These are phyloP conservation scores for Leccinum subgranulosum DNA, from an alignment of 768 basidiomycete species.

Conservation along the genomic window DNA sequence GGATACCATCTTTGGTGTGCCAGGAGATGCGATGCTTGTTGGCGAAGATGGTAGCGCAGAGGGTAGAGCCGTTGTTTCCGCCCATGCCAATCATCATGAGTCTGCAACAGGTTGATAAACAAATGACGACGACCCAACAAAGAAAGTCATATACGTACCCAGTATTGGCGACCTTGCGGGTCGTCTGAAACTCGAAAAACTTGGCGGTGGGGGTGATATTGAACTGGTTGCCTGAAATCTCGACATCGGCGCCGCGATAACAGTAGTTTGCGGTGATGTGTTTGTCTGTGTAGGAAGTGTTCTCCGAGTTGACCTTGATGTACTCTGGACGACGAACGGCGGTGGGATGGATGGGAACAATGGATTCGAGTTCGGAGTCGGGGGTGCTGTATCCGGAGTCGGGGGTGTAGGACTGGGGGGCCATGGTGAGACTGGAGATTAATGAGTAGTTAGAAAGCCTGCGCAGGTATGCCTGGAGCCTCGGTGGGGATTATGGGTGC, in stretches of 20 bases:
- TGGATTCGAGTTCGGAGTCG: constrained; percentile 64
- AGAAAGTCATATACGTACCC: constrained; percentile 58
- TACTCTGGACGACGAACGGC: constrained; percentile 73
- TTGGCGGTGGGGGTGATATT: constrained; percentile 75
- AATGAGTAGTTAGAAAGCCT: constrained; percentile 55
- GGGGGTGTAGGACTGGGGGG: constrained; percentile 39
- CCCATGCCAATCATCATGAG: constrained; percentile 97
- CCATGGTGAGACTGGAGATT: constrained; percentile 42
- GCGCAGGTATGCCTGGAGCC: constrained; percentile 81
- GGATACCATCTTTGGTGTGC: constrained; percentile 89
- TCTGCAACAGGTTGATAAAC: constrained; percentile 37
- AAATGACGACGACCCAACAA: background rate
- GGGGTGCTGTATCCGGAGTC: constrained; percentile 69
- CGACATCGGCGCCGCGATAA: constrained; percentile 75
- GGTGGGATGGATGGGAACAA: constrained; percentile 78
- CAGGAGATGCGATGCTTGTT: constrained; percentile 93
- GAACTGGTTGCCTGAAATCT: constrained; percentile 70
- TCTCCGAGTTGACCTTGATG: constrained; percentile 78
- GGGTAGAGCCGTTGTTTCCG: constrained; percentile 95
- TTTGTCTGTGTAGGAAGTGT: constrained; percentile 77
- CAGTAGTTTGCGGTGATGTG: constrained; percentile 79
- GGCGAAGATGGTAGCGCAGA: constrained; percentile 92
- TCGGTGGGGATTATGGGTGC: constrained; percentile 84
- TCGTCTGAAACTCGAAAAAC: constrained; percentile 89
- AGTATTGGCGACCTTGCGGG: constrained; percentile 81